Conservation (phyloP, 345 rosid species). For the Aurinia saxatilis region DNA sequence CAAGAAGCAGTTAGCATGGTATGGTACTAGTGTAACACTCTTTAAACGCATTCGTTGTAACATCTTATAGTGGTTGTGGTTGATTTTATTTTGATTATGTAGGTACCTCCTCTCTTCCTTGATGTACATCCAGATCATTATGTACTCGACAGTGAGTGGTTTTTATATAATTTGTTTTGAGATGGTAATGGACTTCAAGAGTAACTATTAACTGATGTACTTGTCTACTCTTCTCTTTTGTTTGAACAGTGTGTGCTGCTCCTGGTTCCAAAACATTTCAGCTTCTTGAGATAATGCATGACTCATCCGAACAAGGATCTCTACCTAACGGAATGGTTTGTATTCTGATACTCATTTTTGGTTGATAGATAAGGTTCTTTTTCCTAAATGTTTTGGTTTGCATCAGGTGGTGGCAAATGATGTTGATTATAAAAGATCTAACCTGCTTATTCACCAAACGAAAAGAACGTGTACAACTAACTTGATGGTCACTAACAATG, state of each 20-base stretch:
- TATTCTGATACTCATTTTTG: too few relatives aligned
- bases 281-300: conserved; percentile 79
- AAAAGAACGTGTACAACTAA: conserved; percentile 97
- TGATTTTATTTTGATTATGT: conserved; percentile 14
- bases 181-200: background rate
- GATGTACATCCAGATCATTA: conserved; percentile 76
- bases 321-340: conserved; percentile 87
- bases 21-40: conserved; percentile 20
- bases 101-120: conserved; percentile 95
- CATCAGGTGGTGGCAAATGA: conserved; percentile 94
- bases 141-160: conserved; percentile 75
- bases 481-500: conserved; percentile 88
- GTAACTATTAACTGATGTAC: conserved; percentile 9
- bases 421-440: conserved; percentile 92
- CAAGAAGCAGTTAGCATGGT: conserved; percentile 99
- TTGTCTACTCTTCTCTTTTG: conserved; percentile 1
- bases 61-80: conserved; percentile 3
- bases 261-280: conserved; percentile 99
- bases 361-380: too few relatives aligned
- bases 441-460: conserved; percentile 97
- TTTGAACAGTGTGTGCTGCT: conserved; percentile 83
- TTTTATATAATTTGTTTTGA: background rate
- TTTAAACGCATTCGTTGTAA: background rate
- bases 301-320: conserved; percentile 52
- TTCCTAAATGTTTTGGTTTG: too few relatives aligned